Conservation (phyloP, 148 eudicot genomes). For the Rhododendron simsii region DNA sequence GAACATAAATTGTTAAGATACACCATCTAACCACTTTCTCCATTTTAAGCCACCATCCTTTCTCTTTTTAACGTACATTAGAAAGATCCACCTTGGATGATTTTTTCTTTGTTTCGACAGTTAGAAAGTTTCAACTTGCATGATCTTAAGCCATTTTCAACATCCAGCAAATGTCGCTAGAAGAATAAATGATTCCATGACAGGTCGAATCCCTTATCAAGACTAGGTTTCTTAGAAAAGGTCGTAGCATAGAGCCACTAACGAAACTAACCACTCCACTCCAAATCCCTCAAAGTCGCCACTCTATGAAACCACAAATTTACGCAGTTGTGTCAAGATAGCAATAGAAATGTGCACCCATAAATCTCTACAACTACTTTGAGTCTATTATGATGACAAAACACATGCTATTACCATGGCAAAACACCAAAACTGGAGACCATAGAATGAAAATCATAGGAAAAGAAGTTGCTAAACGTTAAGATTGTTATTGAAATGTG, state of each 20-base stretch:
- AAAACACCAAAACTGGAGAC: not conserved
- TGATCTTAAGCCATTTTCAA: not conserved
- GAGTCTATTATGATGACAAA: not conserved
- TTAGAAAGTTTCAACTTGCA: not conserved
- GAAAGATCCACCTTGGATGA: not conserved
- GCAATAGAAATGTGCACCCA: not conserved
- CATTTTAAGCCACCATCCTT: not conserved
- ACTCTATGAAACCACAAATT: not conserved
- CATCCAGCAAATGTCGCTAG: not conserved
- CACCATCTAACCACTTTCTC: not conserved
- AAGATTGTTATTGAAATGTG: slow-evolving; percentile 10
- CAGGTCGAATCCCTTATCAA: not conserved
- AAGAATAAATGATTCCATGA: not conserved
- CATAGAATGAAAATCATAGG: not conserved
- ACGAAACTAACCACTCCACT: not conserved
- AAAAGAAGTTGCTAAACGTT: not conserved
- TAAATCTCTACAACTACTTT: not conserved
- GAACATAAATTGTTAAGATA: not conserved
- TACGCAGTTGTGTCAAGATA: not conserved
- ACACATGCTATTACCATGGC: not conserved
- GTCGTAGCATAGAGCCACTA: not conserved
- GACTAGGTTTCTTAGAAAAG: not conserved
- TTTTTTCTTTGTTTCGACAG: not conserved
- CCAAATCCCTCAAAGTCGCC: not conserved
- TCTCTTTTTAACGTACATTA: not conserved